Evolutionary conservation across 495 filamentous ascomycete species (phyloP).

Genomic region (Xylaria castorea): DNA sequence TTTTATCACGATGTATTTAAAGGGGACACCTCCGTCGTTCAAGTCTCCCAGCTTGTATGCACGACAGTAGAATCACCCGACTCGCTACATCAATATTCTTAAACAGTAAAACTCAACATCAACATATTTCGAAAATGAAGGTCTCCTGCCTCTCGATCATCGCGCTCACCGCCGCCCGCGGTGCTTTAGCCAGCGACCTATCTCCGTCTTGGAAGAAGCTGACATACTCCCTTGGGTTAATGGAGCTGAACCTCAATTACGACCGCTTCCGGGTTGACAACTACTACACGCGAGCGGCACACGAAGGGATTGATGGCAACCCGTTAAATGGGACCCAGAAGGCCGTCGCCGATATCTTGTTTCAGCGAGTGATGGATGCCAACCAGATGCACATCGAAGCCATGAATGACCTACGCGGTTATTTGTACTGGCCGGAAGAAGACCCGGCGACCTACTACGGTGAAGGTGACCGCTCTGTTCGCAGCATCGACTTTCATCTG

Average conservation of each 20-base stretch:
- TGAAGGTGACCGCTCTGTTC: background rate
- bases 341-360: background rate
- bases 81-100: background rate
- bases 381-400: slow-evolving; percentile 1
- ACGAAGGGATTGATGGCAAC: background rate
- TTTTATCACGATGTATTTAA: background rate
- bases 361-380: background rate
- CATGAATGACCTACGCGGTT: background rate
- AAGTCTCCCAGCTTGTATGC: background rate
- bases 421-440: background rate
- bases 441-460: slow-evolving; percentile 1
- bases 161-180: background rate
- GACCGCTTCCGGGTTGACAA: background rate
- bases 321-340: background rate
- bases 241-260: background rate
- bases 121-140: background rate
- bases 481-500: background rate
- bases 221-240: background rate
- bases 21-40: background rate
- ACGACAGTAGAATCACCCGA: background rate
- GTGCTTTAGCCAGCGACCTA: background rate
- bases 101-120: background rate
- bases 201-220: background rate
- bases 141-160: background rate
- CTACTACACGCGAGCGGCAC: background rate